Percentiles rank a stretch among this genome's conserved stretches.
These are phyloP conservation scores for Rhodamnia argentea DNA, from an alignment of 345 rosid species.

Conservation along the genomic window DNA sequence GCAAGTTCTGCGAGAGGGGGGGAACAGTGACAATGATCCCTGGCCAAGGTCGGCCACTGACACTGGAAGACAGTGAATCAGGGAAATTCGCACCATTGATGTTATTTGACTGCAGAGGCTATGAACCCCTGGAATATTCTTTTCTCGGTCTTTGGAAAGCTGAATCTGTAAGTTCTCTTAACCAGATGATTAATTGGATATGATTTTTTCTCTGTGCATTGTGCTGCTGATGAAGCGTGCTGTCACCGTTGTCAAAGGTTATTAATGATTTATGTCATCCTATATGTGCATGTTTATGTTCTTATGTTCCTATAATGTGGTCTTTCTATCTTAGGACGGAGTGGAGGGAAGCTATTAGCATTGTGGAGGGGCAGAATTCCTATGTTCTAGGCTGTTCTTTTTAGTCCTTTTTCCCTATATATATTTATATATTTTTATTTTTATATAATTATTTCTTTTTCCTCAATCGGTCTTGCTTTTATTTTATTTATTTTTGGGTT, in stretches of 20 bases:
- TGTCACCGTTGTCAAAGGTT: neutral
- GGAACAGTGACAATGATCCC: conserved; percentile 75
- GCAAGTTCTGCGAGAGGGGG: conserved; percentile 81
- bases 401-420: no score
- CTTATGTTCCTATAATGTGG: neutral
- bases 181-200: neutral
- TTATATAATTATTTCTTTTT: no score
- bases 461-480: no score
- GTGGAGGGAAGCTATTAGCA: no score
- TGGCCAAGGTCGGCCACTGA: conserved; percentile 57
- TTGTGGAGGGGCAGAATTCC: no score
- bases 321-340: neutral
- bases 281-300: neutral
- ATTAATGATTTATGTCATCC: neutral
- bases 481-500: no score
- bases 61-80: conserved; percentile 36
- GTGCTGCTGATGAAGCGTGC: neutral
- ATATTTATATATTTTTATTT: no score
- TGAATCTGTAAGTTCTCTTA: conserved; percentile 60
- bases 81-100: conserved; percentile 68
- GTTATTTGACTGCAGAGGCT: conserved; percentile 82
- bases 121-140: conserved; percentile 60
- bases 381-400: no score
- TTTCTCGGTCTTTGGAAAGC: conserved; percentile 68
- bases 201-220: neutral